A percentile compares a stretch with the other conserved stretches of the same genome.
These are phyloP conservation scores for Skeletonema marinoi DNA, from an alignment of 108 stramenopile genomes.

Conservation along the genomic window DNA sequence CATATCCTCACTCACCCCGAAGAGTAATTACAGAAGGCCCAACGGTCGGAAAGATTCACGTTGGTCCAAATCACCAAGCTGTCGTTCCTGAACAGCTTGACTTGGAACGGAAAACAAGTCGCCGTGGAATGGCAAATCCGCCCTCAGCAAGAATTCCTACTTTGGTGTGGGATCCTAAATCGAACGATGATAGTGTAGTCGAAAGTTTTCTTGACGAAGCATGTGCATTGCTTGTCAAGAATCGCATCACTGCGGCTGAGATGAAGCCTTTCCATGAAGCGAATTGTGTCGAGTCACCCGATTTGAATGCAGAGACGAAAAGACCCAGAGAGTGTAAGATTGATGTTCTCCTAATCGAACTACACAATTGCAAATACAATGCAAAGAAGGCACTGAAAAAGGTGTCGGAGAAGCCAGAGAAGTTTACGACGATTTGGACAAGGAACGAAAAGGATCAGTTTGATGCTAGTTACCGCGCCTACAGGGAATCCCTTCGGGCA, in stretches of 20 bases:
- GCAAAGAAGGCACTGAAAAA: constrained; percentile 47
- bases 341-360: constrained; percentile 53
- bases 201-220: constrained; percentile 53
- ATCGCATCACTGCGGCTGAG: constrained; percentile 44
- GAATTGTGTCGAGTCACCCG: constrained; percentile 44
- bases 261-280: constrained; percentile 33
- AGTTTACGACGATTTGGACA: constrained; percentile 65
- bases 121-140: constrained; percentile 21
- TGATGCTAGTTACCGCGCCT: constrained; percentile 69
- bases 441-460: constrained; percentile 65
- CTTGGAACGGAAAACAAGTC: constrained; percentile 21
- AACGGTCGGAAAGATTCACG: constrained; percentile 62
- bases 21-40: constrained; percentile 58
- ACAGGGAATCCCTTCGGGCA: constrained; percentile 72
- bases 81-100: constrained; percentile 44
- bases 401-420: constrained; percentile 41
- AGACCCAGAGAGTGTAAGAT: constrained; percentile 60
- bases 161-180: constrained; percentile 70
- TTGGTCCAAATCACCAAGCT: constrained; percentile 76
- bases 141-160: constrained; percentile 48
- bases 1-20: constrained; percentile 27
- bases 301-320: constrained; percentile 25
- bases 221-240: constrained; percentile 39
- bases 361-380: constrained; percentile 60
- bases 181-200: constrained; percentile 36